Percentiles rank a stretch among this genome's conserved stretches.
Evolutionary conservation across 2,329 filamentous ascomycete genomes (phyloP).

Genomic region (Fusarium sp.): DNA sequence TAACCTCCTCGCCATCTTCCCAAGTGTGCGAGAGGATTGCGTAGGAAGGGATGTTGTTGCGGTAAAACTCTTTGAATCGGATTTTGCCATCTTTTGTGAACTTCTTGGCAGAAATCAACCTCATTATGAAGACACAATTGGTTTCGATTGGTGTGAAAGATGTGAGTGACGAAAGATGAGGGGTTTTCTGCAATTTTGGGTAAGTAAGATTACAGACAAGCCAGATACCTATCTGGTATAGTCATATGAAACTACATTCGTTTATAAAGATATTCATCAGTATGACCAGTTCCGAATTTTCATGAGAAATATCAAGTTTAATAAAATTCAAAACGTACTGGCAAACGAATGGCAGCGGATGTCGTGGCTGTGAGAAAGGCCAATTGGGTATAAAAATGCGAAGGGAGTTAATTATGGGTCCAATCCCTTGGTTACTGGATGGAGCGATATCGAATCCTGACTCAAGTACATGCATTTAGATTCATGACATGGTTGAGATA

Average conservation of each 20-base stretch:
- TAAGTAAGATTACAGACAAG: not conserved
- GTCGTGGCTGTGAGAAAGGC: too few species aligned
- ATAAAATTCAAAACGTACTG: too few species aligned
- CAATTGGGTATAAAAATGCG: too few species aligned
- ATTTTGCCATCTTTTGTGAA: not conserved
- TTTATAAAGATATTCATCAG: not conserved
- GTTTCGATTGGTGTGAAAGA: not conserved
- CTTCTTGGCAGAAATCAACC: not conserved
- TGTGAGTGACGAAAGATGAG: not conserved
- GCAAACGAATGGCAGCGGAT: too few species aligned
- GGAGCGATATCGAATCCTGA: too few species aligned
- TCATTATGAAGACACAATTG: not conserved
- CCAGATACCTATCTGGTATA: not conserved
- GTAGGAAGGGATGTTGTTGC: not conserved
- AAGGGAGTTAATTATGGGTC: too few species aligned
- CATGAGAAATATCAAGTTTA: too few species aligned
- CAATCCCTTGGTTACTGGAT: too few species aligned
- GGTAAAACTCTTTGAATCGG: not conserved
- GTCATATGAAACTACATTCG: not conserved
- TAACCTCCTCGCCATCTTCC: constrained; percentile 6
- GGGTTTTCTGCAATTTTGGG: not conserved
- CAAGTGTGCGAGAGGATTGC: constrained; percentile 17
- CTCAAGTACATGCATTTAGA: too few species aligned
- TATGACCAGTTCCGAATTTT: too few species aligned
- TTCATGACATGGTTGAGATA: not conserved